Base-by-base conservation (phyloP, 176 grass and related monocot species). In the Chrysopogon serrulatus region DNA sequence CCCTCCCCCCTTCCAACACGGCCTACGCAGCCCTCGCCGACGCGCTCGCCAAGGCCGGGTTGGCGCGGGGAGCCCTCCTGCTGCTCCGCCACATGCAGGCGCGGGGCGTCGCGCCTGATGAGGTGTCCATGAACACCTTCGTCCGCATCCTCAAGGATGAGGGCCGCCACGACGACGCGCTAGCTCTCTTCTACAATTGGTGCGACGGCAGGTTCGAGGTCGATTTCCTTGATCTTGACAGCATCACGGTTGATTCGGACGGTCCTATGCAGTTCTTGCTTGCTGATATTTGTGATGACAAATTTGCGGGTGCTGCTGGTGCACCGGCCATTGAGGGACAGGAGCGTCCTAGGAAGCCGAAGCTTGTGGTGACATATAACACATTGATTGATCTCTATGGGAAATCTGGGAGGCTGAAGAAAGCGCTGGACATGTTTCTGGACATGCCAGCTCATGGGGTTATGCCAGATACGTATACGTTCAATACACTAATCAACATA, bases 81-180 rank as follows among this genome's bases (percentile, higher is more conserved):
- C 83, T 91, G 75, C 92, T 94, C 43, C 59, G 71, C 4, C 85
- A 92, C 90, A 94, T 94, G 92, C 82, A 23, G 31, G 31, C 92
- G 12, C 70, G 82, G 24, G 81, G 89, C 2, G 65, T 94, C 45
- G 14, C 45, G 30, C 87, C 90, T 1, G 92, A 94, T 23, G 92
- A 94, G 74, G 82, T 94, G 39, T 89, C 87, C 79, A 90, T 91
- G 90, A 90, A 69, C 78, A 94, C 92, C 24, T 86, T 94, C 44
- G 88, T 88, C 40, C 85, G 90, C 54, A 79, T 94, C 64, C 85
- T 92, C 36, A 94, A 94, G 87, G 90, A 90, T 67, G 66, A 73
- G 23, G 85, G 84, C 43, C 73, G 79, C 68, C 80, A 90, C 73
- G 33, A 61, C 4, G 73, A 90, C 53, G 92, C 78, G 1, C 62